phyloP scores from a whole-genome alignment of 306 rosid species.

The Prunus mira region DNA sequence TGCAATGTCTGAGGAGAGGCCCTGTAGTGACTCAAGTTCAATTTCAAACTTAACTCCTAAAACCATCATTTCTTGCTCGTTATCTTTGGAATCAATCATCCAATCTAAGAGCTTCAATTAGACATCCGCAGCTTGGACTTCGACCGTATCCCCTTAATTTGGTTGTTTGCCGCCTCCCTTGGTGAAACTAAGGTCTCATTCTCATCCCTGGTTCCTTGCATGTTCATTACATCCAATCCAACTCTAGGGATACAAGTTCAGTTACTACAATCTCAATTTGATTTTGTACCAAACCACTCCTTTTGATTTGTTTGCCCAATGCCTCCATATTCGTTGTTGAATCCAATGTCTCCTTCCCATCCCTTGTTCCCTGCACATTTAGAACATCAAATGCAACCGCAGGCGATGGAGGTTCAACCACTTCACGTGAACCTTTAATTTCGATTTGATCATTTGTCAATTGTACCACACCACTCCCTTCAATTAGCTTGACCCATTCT shows the following conservation, averaged over 20 bases:
- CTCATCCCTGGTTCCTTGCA: background rate
- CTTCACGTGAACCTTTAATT: background rate
- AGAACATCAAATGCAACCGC: background rate
- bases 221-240: background rate
- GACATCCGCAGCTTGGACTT: background rate
- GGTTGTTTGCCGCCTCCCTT: background rate
- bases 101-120: background rate
- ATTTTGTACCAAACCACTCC: background rate
- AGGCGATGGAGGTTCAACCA: background rate
- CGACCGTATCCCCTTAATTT: background rate
- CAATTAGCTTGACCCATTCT: background rate
- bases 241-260: background rate
- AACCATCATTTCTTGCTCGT: too few species aligned
- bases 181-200: too few species aligned
- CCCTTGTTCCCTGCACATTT: too few species aligned
- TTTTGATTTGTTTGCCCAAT: too few species aligned
- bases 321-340: too few species aligned
- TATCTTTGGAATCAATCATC: too few species aligned
- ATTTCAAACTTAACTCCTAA: slow-evolving; percentile 40
- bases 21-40: slow-evolving; percentile 21
- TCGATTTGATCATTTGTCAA: background rate
- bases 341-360: too few species aligned
- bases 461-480: background rate
- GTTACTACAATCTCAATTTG: background rate
- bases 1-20: slow-evolving; percentile 34